Evolutionary conservation across 768 basidiomycete species (phyloP).

Genomic region (Boletus sp.): DNA sequence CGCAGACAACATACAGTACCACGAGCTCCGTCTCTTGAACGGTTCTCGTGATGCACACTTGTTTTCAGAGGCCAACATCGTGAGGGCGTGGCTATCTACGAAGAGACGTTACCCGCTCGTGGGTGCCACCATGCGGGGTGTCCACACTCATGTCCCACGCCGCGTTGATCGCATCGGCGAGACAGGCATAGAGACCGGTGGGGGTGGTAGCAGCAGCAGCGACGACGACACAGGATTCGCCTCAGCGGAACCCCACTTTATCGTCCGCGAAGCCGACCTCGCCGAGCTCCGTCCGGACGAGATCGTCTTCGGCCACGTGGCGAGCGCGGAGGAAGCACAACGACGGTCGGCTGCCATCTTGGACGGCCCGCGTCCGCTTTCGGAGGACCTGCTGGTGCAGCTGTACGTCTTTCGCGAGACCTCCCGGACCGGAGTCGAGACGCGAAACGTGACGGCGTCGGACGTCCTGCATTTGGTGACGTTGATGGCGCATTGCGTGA

Average conservation of each 20-base stretch:
- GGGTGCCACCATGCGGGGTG: conserved; percentile 37
- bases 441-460: neutral
- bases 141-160: no score
- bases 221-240: neutral
- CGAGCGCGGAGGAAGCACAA: conserved; percentile 36
- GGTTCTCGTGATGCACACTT: conserved; percentile 21
- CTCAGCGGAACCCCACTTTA: conserved; percentile 32
- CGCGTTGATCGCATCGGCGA: no score
- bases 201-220: no score
- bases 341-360: conserved; percentile 30
- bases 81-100: conserved; percentile 43
- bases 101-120: conserved; percentile 53
- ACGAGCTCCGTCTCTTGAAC: conserved; percentile 27
- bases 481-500: conserved; percentile 47
- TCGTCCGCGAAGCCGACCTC: conserved; percentile 41
- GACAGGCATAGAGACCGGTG: neutral
- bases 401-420: conserved; percentile 41
- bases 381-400: conserved; percentile 41
- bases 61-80: conserved; percentile 36
- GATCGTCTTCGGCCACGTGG: conserved; percentile 34
- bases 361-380: conserved; percentile 39
- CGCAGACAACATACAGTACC: conserved; percentile 42
- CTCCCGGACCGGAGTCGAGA: conserved; percentile 18
- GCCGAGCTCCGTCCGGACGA: conserved; percentile 35
- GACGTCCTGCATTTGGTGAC: conserved; percentile 44